Evolutionary conservation across 2,329 filamentous ascomycete species (phyloP).

Genomic region (Fusarium mangiferae): DNA sequence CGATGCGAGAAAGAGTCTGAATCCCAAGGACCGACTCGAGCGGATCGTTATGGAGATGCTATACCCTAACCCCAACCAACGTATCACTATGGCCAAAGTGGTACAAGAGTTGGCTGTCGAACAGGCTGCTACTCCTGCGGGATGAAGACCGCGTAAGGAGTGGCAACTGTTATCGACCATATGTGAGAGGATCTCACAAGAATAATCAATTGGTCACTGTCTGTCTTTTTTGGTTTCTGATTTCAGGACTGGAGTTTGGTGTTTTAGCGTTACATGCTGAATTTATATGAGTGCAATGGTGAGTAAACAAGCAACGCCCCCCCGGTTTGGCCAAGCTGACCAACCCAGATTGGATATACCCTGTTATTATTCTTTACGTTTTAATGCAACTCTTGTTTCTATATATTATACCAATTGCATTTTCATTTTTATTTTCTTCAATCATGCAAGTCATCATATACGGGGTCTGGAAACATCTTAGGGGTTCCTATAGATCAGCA

Average conservation of each 20-base stretch:
- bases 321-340: slow-evolving; percentile 15
- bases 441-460: neutral
- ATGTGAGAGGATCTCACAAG: neutral
- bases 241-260: slow-evolving; percentile 21
- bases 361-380: slow-evolving; percentile 26
- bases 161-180: slow-evolving; percentile 7
- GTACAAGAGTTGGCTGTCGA: slow-evolving; percentile 56
- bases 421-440: neutral
- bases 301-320: slow-evolving; percentile 1
- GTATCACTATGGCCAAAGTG: slow-evolving; percentile 65
- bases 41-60: slow-evolving; percentile 65
- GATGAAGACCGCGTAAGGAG: slow-evolving; percentile 13
- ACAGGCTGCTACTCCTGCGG: slow-evolving; percentile 16
- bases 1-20: slow-evolving; percentile 58
- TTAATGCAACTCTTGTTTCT: neutral
- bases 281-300: slow-evolving; percentile 33
- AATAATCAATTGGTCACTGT: slow-evolving; percentile 2
- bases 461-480: neutral
- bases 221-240: slow-evolving; percentile 26
- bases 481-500: neutral
- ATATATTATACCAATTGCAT: neutral
- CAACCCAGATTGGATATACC: slow-evolving; percentile 38
- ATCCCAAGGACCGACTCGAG: slow-evolving; percentile 61
- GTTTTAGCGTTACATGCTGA: slow-evolving; percentile 11
- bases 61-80: slow-evolving; percentile 59